These are phyloP conservation scores for Spiraea crenata DNA, from an alignment of 331 rosid species.

Conservation along the genomic window DNA sequence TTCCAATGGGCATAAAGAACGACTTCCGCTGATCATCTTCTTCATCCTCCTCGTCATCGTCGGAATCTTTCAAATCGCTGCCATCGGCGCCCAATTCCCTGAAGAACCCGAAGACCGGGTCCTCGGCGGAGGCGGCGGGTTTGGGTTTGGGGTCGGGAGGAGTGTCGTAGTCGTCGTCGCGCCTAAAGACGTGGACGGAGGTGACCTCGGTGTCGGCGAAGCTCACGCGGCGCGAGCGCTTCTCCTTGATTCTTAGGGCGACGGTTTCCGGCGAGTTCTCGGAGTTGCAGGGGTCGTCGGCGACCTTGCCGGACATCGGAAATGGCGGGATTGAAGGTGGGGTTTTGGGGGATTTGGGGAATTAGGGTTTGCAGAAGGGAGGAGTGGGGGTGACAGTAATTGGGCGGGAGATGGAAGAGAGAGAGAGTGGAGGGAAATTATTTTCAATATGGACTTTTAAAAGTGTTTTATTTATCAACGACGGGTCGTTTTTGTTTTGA, in stretches of 20 bases:
- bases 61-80: conserved; percentile 43
- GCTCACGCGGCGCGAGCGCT: conserved; percentile 92
- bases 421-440: conserved; percentile 25
- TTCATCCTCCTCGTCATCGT: conserved; percentile 34
- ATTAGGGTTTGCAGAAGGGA: conserved; percentile 21
- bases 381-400: neutral
- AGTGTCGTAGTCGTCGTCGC: conserved; percentile 63
- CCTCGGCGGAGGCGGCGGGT: conserved; percentile 22
- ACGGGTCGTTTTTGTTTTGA: neutral
- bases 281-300: conserved; percentile 38
- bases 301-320: conserved; percentile 60
- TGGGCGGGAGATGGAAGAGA: neutral
- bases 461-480: neutral
- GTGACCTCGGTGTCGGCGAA: conserved; percentile 95
- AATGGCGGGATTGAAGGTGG: neutral
- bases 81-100: conserved; percentile 56
- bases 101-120: conserved; percentile 53
- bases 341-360: neutral
- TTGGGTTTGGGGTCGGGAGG: conserved; percentile 39
- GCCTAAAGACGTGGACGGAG: conserved; percentile 81
- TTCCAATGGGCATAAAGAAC: conserved; percentile 63
- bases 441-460: neutral
- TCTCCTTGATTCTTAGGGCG: conserved; percentile 39
- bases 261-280: conserved; percentile 56
- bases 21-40: conserved; percentile 34